Conservation (phyloP, 225 moss, liverwort and hornwort species). For the Bryum argenteum region DNA sequence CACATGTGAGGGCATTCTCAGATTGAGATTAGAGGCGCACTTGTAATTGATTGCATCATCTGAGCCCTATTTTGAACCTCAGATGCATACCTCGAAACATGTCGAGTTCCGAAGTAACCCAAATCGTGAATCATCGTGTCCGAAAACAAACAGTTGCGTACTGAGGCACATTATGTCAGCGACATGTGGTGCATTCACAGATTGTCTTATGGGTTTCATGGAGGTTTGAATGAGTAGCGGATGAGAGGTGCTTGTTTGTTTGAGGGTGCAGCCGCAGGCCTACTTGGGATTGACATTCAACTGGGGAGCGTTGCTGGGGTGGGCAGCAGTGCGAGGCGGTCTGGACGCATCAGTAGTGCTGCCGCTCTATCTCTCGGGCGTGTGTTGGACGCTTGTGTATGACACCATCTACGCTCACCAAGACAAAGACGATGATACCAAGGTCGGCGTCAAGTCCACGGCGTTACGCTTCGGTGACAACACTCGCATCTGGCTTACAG, state of each 20-base stretch:
- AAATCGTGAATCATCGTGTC: too few species aligned
- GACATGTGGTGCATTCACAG: not conserved
- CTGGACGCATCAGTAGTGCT: conserved; percentile 72
- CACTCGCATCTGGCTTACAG: conserved; percentile 74
- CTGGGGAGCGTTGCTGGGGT: conserved; percentile 99
- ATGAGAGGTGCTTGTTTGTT: not conserved
- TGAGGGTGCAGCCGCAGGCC: conserved; percentile 87
- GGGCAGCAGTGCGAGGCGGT: conserved; percentile 87
- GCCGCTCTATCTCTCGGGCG: conserved; percentile 85
- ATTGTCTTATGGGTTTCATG: not conserved
- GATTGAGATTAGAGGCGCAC: too few species aligned
- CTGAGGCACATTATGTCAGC: not conserved
- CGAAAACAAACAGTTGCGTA: not conserved
- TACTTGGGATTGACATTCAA: conserved; percentile 99
- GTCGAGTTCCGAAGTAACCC: not conserved
- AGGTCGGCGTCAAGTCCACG: conserved; percentile 88
- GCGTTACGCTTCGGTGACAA: conserved; percentile 76
- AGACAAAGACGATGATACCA: conserved; percentile 85
- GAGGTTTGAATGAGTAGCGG: not conserved
- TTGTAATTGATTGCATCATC: too few species aligned
- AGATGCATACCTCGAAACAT: not conserved
- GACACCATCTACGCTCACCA: conserved; percentile 99
- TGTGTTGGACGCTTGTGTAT: conserved; percentile 97
- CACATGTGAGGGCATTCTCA: too few species aligned
- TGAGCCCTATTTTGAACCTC: too few species aligned